phyloP scores from a whole-genome alignment of 2,329 filamentous ascomycete genomes.

The Emydomyces testavorans region DNA sequence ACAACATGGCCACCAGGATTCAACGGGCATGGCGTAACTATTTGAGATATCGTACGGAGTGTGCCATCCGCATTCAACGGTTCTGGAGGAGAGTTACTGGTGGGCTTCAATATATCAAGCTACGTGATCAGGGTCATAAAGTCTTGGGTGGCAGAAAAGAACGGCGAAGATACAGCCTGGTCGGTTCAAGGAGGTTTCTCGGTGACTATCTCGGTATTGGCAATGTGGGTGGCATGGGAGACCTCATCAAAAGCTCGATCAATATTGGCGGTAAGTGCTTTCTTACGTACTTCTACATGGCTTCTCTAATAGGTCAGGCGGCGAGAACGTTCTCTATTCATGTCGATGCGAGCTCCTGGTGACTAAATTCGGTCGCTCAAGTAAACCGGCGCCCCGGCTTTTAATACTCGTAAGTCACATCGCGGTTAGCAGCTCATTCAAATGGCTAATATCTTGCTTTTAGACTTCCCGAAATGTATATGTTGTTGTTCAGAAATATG shows the following conservation, averaged over 20 bases:
- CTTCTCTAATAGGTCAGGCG: conserved; percentile 21
- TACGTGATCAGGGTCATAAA: conserved; percentile 77
- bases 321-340: conserved; percentile 72
- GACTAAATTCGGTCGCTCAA: conserved; percentile 90
- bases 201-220: conserved; percentile 90
- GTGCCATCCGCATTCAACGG: conserved; percentile 82
- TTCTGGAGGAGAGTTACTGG: conserved; percentile 92
- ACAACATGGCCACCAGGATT: conserved; percentile 97
- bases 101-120: conserved; percentile 75
- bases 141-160: conserved; percentile 79
- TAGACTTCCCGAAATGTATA: conserved; percentile 74
- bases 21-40: conserved; percentile 97
- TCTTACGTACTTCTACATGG: neutral
- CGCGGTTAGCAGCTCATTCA: neutral
- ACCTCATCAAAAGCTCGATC: conserved; percentile 65
- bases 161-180: conserved; percentile 74
- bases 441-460: conserved; percentile 16
- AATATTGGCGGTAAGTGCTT: conserved; percentile 50
- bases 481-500: conserved; percentile 70
- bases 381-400: conserved; percentile 78
- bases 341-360: conserved; percentile 82
- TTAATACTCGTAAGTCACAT: conserved; percentile 52
- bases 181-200: conserved; percentile 83
- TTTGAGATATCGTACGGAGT: conserved; percentile 80
- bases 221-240: conserved; percentile 65